Percentiles rank a stretch among this genome's conserved stretches.
Conservation (phyloP, 164 flowering plant genomes). For the Umbellularia californica region DNA sequence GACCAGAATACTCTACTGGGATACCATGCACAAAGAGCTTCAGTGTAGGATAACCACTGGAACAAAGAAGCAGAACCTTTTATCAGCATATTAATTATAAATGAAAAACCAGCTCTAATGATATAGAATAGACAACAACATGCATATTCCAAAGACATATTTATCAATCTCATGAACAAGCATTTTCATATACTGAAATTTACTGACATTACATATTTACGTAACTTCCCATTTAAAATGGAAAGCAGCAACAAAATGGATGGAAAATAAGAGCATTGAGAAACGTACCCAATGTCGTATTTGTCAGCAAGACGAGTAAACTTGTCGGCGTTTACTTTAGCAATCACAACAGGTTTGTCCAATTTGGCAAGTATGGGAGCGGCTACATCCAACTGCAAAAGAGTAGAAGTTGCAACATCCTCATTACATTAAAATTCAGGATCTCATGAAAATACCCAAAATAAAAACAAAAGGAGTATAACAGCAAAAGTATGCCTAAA, state of each 20-base stretch:
- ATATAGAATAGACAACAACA: not conserved
- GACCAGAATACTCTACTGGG: slow-evolving; percentile 77
- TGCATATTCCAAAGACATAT: too few species aligned
- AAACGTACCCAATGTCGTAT: slow-evolving; percentile 78
- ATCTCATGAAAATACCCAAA: not conserved
- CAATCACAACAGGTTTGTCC: slow-evolving; percentile 72
- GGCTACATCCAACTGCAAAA: slow-evolving; percentile 82
- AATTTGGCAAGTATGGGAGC: slow-evolving; percentile 71
- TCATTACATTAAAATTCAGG: not conserved
- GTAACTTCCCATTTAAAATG: not conserved
- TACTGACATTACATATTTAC: too few species aligned
- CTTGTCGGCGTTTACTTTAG: slow-evolving; percentile 94
- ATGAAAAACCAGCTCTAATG: not conserved
- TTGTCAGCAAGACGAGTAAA: slow-evolving; percentile 50
- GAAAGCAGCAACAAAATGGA: not conserved
- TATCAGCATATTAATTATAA: not conserved
- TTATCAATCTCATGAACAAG: not conserved
- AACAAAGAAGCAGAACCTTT: slow-evolving; percentile 16
- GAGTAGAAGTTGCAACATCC: not conserved
- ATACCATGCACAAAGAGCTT: slow-evolving; percentile 80
- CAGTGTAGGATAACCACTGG: slow-evolving; percentile 90
- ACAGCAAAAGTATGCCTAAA: not conserved
- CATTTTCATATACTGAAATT: not conserved
- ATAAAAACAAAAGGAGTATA: not conserved
- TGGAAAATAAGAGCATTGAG: slow-evolving; percentile 3